phyloP scores from a whole-genome alignment of 1,284 basidiomycete species.

The Boletus semigastroideus region DNA sequence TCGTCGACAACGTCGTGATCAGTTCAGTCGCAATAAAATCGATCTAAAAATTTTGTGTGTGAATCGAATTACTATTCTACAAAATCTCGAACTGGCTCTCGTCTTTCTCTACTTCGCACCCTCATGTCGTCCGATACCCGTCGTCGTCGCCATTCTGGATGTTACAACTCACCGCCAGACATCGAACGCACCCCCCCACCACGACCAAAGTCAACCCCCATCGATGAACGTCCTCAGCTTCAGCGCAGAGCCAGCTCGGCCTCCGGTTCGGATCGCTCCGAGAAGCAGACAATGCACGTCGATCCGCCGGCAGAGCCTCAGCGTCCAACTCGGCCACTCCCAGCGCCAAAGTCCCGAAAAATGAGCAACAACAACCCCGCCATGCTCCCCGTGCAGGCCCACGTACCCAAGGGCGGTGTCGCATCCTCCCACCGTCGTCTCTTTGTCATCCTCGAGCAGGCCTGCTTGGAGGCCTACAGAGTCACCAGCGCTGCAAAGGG shows the following conservation, averaged over 20 bases:
- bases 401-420: constrained; percentile 66
- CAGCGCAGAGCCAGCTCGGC: constrained; percentile 24
- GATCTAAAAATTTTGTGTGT: constrained; percentile 41
- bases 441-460: constrained; percentile 91
- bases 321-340: constrained; percentile 49
- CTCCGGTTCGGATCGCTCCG: constrained; percentile 34
- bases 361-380: constrained; percentile 44
- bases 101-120: not conserved
- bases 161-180: constrained; percentile 25
- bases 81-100: no score
- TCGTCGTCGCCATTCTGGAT: constrained; percentile 34
- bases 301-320: constrained; percentile 28
- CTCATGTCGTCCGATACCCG: constrained; percentile 9
- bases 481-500: constrained; percentile 64
- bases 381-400: constrained; percentile 79
- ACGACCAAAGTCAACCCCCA: constrained; percentile 35
- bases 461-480: constrained; percentile 95
- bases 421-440: constrained; percentile 67
- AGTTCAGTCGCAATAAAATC: constrained; percentile 82
- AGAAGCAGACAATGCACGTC: constrained; percentile 31
- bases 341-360: constrained; percentile 47
- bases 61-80: no score
- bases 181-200: constrained; percentile 24
- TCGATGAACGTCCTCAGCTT: constrained; percentile 30
- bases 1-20: constrained; percentile 66